Evolutionary conservation across 78 protist genomes (phyloP).

Genomic region (Protostelium mycophagum): DNA sequence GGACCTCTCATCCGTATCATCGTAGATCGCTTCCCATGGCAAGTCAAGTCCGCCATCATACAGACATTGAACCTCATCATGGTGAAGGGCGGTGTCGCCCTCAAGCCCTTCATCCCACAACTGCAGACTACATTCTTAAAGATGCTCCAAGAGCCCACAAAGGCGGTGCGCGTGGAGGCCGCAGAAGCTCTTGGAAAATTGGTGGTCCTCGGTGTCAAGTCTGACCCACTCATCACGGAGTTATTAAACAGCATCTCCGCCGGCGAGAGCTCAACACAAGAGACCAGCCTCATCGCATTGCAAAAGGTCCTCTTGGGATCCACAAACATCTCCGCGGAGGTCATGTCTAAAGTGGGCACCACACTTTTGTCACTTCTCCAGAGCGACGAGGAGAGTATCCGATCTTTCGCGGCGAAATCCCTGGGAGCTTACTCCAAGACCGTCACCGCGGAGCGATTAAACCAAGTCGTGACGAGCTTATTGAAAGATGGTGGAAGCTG

Average conservation of each 20-base stretch:
- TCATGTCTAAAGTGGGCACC: neutral
- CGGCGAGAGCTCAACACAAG: slow-evolving; percentile 26
- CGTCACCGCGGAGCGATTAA: neutral
- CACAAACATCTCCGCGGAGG: neutral
- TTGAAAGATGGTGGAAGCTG: neutral
- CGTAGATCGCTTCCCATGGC: slow-evolving; percentile 78
- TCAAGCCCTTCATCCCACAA: slow-evolving; percentile 90
- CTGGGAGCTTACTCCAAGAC: neutral
- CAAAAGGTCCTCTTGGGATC: slow-evolving; percentile 16
- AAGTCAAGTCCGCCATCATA: slow-evolving; percentile 60
- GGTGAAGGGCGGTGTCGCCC: slow-evolving; percentile 26
- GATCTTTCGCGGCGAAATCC: neutral
- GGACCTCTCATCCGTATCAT: slow-evolving; percentile 91
- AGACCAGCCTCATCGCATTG: slow-evolving; percentile 53
- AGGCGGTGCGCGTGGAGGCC: slow-evolving; percentile 54
- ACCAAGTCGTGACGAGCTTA: neutral
- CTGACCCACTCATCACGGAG: slow-evolving; percentile 70
- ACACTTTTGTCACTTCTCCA: neutral
- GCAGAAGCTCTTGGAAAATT: slow-evolving; percentile 62
- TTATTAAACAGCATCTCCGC: slow-evolving; percentile 32
- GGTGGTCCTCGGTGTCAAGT: slow-evolving; percentile 45
- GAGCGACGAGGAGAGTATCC: neutral
- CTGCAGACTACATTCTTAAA: slow-evolving; percentile 86
- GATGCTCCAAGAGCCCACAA: slow-evolving; percentile 49
- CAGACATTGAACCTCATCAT: slow-evolving; percentile 67